Percentiles rank a stretch among this genome's conserved stretches.
Conservation (phyloP, 805 yeast species). For the Sugiyamaella marilandica region DNA sequence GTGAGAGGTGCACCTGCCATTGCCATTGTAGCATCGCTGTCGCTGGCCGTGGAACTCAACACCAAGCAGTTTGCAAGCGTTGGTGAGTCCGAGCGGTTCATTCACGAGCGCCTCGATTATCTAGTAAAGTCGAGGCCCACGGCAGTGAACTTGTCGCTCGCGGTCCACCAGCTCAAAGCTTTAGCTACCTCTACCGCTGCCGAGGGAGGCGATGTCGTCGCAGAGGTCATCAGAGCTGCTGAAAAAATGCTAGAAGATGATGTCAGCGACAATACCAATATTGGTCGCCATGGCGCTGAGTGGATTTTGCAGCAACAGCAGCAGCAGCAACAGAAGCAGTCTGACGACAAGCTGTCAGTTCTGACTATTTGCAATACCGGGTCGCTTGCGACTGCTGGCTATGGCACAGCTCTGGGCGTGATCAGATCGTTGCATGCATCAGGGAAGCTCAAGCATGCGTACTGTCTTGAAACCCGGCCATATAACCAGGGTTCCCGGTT, state of each 20-base stretch:
- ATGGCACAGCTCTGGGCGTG: conserved; percentile 94
- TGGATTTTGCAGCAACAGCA: conserved; percentile 52
- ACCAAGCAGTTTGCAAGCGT: conserved; percentile 2
- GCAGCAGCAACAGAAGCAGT: conserved; percentile 35
- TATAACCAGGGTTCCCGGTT: conserved; percentile 94
- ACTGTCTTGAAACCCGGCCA: conserved; percentile 91
- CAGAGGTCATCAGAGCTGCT: conserved; percentile 33
- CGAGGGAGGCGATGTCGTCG: conserved; percentile 31
- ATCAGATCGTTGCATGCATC: conserved; percentile 59
- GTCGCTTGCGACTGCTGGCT: conserved; percentile 93
- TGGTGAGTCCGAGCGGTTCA: conserved; percentile 29
- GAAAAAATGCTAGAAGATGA: conserved; percentile 67
- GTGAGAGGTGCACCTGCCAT: conserved; percentile 99
- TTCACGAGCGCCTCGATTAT: conserved; percentile 50
- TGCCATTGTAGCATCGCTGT: conserved; percentile 87
- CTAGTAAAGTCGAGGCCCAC: conserved; percentile 84
- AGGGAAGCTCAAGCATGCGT: conserved; percentile 62
- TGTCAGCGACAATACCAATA: conserved; percentile 64
- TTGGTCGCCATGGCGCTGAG: conserved; percentile 78
- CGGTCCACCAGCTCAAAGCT: conserved; percentile 49
- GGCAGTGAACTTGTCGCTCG: conserved; percentile 86
- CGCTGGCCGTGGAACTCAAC: conserved; percentile 67
- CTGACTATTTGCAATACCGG: conserved; percentile 96
- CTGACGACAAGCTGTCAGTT: conserved; percentile 63
- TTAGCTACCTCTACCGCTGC: conserved; percentile 25